Evolutionary conservation across 208 protist genomes (phyloP).

Genomic region (Acanthamoeba royreba): DNA sequence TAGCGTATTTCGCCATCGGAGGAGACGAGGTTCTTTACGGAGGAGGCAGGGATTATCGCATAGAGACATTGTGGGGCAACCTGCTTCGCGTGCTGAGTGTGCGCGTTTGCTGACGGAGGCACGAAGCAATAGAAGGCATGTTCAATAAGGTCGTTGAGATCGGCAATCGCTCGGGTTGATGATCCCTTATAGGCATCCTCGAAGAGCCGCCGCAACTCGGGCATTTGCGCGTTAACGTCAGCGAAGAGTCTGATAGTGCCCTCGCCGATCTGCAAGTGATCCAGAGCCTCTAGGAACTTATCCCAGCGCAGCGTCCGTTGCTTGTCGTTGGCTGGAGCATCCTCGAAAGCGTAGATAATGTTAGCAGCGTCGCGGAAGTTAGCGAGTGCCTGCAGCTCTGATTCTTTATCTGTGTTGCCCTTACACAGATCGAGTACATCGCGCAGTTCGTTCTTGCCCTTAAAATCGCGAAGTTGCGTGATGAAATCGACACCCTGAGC

Average conservation of each 20-base stretch:
- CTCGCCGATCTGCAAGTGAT: neutral
- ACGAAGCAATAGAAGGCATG: neutral
- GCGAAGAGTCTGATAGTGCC: neutral
- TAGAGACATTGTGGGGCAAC: neutral
- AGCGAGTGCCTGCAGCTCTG: neutral
- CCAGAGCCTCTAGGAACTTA: neutral
- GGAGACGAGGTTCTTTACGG: too few relatives aligned
- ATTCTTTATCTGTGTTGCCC: slow-evolving; percentile 34
- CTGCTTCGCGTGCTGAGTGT: neutral
- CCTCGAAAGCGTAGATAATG: neutral
- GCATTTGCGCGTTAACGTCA: neutral
- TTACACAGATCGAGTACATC: slow-evolving; percentile 24
- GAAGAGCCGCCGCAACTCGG: neutral
- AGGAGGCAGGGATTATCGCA: neutral
- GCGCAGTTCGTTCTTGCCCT: neutral
- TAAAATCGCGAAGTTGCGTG: neutral
- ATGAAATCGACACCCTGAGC: neutral
- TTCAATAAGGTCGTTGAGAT: neutral
- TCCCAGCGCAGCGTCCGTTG: neutral
- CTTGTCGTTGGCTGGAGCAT: neutral
- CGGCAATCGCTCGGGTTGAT: neutral
- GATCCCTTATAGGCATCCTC: neutral
- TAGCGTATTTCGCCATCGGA: too few relatives aligned
- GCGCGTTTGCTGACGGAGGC: neutral
- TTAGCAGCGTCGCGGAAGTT: slow-evolving; percentile 25